Evolutionary conservation across 2,329 filamentous ascomycete genomes (phyloP), one percentile per base, ranked within the genome.

Genomic region (Pseudogymnoascus sp.): DNA sequence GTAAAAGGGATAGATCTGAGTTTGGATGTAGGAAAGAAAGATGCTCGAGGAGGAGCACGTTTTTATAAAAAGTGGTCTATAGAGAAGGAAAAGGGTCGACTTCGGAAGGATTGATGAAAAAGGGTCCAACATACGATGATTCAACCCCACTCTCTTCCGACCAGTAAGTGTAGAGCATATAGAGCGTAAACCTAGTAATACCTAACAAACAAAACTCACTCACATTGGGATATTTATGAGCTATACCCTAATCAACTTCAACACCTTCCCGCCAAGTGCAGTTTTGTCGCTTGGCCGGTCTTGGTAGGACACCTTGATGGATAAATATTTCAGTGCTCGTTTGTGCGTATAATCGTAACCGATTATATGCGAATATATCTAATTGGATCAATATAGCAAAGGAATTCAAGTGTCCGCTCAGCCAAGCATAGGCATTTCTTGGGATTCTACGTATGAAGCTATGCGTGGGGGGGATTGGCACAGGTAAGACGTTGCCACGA

Each of bases 41-140:
- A 29, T 29, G 6, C 14, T 29, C 45, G 21, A 26, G 45, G 23
- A 12, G 45, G 45, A 54, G 23, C 45, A 54, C 45, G 45, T 11
- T 54, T 54, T 54, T 54, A 54, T 54, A 54, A 31, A 54, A 54
- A 54, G 45, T 54, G 23, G 45, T 51, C 21, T n/a, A 54, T 14
- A 5, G 45, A 14, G 16, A 4, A 12, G 42, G 23, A 54, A 29
- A 54, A 31, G 45, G 45, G 45, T 54, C 45, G 23, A 54, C 45
- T 54, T 31, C 45, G 45, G 45, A 31, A 31, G 45, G 45, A 54
- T 29, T 54, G 3, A 54, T 29, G 12, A 26, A n/a, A 31, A 54
- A 54, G 45, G 45, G 45, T 16, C 23, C 45, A 54, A 54, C 45
- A 54, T 54, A 51, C 45, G 45, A 51, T 51, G 45, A 51, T 29